Base-by-base conservation (phyloP, 345 rosid species). In the Abelmoschus esculentus region DNA sequence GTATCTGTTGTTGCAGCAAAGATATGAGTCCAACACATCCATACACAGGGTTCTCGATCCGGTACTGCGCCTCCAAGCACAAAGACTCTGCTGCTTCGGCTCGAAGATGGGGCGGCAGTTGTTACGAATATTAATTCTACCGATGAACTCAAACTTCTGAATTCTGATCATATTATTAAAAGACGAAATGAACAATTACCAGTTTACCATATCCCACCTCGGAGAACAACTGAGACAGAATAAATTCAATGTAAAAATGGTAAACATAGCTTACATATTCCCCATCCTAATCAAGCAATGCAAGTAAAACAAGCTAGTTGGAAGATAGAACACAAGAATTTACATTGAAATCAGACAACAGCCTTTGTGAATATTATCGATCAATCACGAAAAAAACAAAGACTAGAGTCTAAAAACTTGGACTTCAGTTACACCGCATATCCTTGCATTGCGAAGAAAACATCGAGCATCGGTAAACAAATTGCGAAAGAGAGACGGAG, bases 1-100 rank as follows among this genome's bases (percentile, higher is more conserved):
- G 85, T 71, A 88, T 84, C n/a, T 88, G 81, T 34, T 80, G 79
- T 11, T 88, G 80, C 0, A 88, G 78, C 17, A 54, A 31, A 17
- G 72, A 73, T 46, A 88, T 66, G 28, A 82, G 75, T 14, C 86
- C 86, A 22, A 78, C 90, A 46, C 86, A 86, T 1, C 97, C 95
- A 53, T 88, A 86, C 14, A 88, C 81, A 12, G 88, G 88, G 32
- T 88, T 84, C 70, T 77, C 72, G 26, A 80, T 73, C 70, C 90
- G 79, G 69, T 86, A 80, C 36, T 70, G 69, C 13, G 95, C 90
- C 77, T 87, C 95, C 40, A 80, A 84, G 40, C 72, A 78, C 38
- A 88, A 65, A 5, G 88, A 78, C 15, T 86, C 82, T 9, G 83
- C 89, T 31, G 90, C 85, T 72, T 73, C 74, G 10, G 58, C 84